These are phyloP conservation scores for Vigna hirtella DNA, from an alignment of 306 rosid species.

Conservation along the genomic window DNA sequence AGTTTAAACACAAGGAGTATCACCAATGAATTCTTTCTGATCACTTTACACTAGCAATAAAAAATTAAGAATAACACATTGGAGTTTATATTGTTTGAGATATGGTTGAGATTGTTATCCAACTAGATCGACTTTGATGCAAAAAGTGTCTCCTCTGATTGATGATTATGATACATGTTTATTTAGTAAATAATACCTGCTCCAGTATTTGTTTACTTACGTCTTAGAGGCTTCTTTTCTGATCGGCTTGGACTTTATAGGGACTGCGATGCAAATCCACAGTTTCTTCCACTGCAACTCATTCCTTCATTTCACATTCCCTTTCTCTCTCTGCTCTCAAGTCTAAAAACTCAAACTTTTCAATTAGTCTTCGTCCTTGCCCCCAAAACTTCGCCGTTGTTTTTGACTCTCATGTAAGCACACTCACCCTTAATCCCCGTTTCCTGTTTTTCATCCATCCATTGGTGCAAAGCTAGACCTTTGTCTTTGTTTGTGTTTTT, in stretches of 20 bases:
- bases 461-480: neutral
- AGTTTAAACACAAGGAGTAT: too few relatives aligned
- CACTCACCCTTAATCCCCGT: neutral
- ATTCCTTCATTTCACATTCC: neutral
- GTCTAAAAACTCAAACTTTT: neutral
- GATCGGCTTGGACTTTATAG: neutral
- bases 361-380: neutral
- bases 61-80: too few relatives aligned
- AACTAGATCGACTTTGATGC: neutral
- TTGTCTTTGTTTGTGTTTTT: neutral
- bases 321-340: neutral
- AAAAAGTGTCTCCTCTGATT: neutral
- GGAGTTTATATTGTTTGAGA: too few relatives aligned
- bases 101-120: too few relatives aligned
- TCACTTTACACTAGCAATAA: too few relatives aligned
- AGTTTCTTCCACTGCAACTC: neutral
- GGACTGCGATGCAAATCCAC: neutral
- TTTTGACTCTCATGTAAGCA: conserved; percentile 7
- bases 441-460: neutral
- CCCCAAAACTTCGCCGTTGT: neutral
- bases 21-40: too few relatives aligned
- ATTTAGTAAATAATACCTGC: neutral
- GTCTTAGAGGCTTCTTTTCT: neutral
- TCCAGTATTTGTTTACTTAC: neutral
- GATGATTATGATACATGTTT: neutral